These are phyloP conservation scores for Candida neerlandica DNA, from an alignment of 1,139 yeast genomes.

Conservation along the genomic window DNA sequence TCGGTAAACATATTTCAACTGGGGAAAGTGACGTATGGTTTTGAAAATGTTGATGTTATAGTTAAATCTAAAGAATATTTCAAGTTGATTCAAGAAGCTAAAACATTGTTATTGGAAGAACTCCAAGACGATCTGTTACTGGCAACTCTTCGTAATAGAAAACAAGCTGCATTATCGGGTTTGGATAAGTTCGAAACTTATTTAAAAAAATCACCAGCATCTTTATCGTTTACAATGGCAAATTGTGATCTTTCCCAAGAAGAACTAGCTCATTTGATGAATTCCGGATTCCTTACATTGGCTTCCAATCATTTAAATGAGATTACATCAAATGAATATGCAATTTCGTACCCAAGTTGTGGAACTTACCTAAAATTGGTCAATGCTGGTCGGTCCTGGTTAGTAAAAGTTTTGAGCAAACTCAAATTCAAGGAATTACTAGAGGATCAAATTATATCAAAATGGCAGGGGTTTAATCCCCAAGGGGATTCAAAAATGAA, in stretches of 20 bases:
- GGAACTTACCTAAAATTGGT: conserved; percentile 57
- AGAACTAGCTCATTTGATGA: conserved; percentile 41
- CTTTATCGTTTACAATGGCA: conserved; percentile 28
- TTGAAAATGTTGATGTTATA: conserved; percentile 46
- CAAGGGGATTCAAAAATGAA: conserved; percentile 38
- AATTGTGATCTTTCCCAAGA: conserved; percentile 26
- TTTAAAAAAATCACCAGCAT: conserved; percentile 30
- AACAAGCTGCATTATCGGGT: conserved; percentile 9
- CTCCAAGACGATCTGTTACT: not conserved
- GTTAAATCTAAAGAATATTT: conserved; percentile 29
- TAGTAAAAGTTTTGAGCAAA: conserved; percentile 45
- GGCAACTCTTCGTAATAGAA: not conserved
- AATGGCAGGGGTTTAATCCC: conserved; percentile 48
- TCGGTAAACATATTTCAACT: conserved; percentile 33
- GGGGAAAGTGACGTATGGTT: conserved; percentile 47
- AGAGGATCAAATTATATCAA: conserved; percentile 49
- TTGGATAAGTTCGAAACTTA: conserved; percentile 28
- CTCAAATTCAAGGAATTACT: conserved; percentile 54
- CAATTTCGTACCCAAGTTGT: conserved; percentile 62
- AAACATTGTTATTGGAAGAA: conserved; percentile 7
- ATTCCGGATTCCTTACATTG: conserved; percentile 58
- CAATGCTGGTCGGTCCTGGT: conserved; percentile 51
- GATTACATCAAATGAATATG: conserved; percentile 44
- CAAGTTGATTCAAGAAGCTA: conserved; percentile 19
- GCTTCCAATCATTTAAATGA: conserved; percentile 53